Evolutionary conservation across 805 yeast genomes (phyloP).

Genomic region (Cyberlindnera sargentensis): DNA sequence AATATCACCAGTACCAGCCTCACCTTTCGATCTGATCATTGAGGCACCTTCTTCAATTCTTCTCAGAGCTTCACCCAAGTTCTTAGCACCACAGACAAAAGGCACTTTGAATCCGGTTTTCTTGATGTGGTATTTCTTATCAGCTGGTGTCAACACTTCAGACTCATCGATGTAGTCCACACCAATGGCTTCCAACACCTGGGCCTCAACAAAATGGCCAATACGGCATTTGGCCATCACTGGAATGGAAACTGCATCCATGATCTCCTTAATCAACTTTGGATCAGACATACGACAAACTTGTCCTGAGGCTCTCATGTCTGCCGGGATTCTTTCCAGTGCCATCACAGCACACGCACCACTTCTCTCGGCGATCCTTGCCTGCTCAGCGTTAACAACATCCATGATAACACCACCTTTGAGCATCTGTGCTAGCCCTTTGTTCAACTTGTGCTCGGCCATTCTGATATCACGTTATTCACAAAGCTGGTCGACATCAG

Average conservation of each 20-base stretch:
- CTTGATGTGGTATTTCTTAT: background rate
- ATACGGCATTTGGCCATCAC: constrained; percentile 1
- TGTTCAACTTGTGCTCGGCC: background rate
- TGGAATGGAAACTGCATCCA: background rate
- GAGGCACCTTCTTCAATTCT: background rate
- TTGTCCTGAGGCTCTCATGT: constrained; percentile 1
- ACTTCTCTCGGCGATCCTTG: background rate
- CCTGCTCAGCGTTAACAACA: constrained; percentile 1
- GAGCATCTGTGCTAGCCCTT: constrained; percentile 1
- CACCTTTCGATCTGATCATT: constrained; percentile 1
- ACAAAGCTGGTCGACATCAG: no score
- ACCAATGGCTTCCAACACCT: background rate
- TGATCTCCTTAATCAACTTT: background rate
- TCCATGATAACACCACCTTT: background rate
- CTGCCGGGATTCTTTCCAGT: background rate
- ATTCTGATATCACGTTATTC: no score
- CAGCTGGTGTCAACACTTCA: constrained; percentile 1
- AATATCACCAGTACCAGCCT: constrained; percentile 1
- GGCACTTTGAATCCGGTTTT: background rate
- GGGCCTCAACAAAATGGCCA: background rate
- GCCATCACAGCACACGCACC: constrained; percentile 1
- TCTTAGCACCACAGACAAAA: background rate
- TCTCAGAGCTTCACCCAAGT: constrained; percentile 1
- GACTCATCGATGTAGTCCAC: background rate
- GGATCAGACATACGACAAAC: constrained; percentile 1